A percentile compares a stretch with the other conserved stretches of the same genome.
Evolutionary conservation across 805 yeast species (phyloP).

Genomic region (Lachancea fermentati): DNA sequence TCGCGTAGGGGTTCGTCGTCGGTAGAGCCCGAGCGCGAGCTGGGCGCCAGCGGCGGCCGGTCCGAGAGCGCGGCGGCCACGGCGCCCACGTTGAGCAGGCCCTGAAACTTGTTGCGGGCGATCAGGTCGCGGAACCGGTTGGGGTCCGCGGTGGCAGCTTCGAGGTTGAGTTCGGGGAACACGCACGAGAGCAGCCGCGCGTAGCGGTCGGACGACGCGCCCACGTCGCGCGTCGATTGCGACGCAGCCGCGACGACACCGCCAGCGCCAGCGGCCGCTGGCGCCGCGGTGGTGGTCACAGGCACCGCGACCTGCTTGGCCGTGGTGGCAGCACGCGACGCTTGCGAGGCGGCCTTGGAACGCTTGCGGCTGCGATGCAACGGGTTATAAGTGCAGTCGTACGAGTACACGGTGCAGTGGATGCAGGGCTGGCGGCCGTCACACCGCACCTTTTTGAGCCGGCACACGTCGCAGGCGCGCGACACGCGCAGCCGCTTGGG

Average conservation of each 20-base stretch:
- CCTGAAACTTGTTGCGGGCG: conserved; percentile 3
- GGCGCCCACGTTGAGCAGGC: conserved; percentile 2
- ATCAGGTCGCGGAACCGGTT: conserved; percentile 1
- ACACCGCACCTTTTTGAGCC: conserved; percentile 72
- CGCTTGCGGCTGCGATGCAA: neutral
- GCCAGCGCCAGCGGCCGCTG: conserved; percentile 4
- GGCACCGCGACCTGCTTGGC: neutral
- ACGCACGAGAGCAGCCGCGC: conserved; percentile 1
- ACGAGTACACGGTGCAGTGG: conserved; percentile 75
- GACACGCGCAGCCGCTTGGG: conserved; percentile 60
- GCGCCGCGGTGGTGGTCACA: too few species aligned
- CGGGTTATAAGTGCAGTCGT: conserved; percentile 54
- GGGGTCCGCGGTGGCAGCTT: neutral
- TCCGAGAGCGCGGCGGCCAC: conserved; percentile 1
- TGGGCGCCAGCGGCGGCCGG: neutral
- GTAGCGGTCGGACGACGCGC: neutral
- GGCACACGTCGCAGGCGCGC: conserved; percentile 71
- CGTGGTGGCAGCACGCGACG: neutral
- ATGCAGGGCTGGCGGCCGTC: conserved; percentile 76
- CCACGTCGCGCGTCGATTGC: neutral
- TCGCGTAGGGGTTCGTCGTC: neutral
- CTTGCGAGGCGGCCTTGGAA: neutral
- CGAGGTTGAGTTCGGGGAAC: neutral
- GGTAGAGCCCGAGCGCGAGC: neutral
- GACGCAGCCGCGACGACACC: neutral